Base-by-base conservation (phyloP, 805 yeast genomes). In the Debaryomyces hansenii region DNA sequence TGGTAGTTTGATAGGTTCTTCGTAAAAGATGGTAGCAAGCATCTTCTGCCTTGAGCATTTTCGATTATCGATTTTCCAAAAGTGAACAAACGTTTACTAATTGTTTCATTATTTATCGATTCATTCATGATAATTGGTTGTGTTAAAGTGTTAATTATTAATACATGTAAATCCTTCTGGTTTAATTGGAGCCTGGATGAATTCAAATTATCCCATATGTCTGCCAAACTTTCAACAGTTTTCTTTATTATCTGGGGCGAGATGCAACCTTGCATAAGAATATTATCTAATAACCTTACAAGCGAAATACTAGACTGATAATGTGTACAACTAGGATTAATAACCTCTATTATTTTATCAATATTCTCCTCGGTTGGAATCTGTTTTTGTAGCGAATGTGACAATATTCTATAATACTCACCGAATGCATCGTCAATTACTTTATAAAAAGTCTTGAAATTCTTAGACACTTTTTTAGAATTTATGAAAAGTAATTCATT, bases 81-180 rank as follows among this genome's bases (percentile, higher is more conserved):
- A 15, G 47, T 43, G 1, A 50, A 54, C 1, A 80, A 57, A 0
- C 49, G 48, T 5, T 54, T 58, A 9, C 65, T 58, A 15, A 72
- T 52, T 1, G 46, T 51, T 11, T 54, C 60, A 49, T 61, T 62
- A 1, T 56, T 53, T 1, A 64, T 54, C 0, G 85, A 72, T 8
- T 54, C 53, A 5, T 46, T 56, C 36, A 87, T 51, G 5, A 84
- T 48, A 2, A 49, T 53, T 3, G 70, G 62, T 51, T 77, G 67
- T 43, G 79, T 74, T 6, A 83, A 38, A 0, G 82, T 58, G n/a
- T 76, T 66, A 20, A 90, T 80, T 24, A 86, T 70, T 0, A 57
- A 48, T 11, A 78, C 58, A 54, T 90, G 96, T 40, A 88, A 69
- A 11, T 73, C 74, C 42, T 82, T 79, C 51, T 89, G 94, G 37